Evolutionary conservation across 805 yeast species (phyloP).

Genomic region (Pichia thaimueangensis): DNA sequence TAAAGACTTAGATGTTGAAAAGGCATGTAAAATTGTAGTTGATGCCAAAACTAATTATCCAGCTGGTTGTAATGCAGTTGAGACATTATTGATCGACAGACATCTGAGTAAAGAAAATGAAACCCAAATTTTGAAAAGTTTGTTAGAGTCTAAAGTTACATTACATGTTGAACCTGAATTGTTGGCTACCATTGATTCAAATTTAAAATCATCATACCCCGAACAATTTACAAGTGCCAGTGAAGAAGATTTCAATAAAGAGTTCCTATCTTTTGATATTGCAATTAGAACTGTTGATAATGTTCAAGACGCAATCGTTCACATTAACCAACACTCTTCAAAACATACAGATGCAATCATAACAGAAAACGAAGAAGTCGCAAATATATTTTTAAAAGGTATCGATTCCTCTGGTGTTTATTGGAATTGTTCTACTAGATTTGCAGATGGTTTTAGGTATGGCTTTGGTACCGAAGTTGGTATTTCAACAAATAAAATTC

Average conservation of each 20-base stretch:
- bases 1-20: conserved; percentile 64
- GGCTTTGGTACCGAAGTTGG: conserved; percentile 99
- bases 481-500: conserved; percentile 92
- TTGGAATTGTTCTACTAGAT: conserved; percentile 96
- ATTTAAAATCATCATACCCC: conserved; percentile 12
- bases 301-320: conserved; percentile 69
- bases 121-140: conserved; percentile 25
- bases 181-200: conserved; percentile 26
- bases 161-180: conserved; percentile 59
- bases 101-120: conserved; percentile 25
- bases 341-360: conserved; percentile 93
- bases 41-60: conserved; percentile 96
- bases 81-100: conserved; percentile 66
- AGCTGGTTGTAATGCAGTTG: conserved; percentile 98
- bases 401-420: conserved; percentile 94
- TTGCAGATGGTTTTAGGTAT: conserved; percentile 97
- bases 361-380: conserved; percentile 64
- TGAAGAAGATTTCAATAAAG: conserved; percentile 71
- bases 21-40: conserved; percentile 68
- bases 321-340: conserved; percentile 87
- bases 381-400: conserved; percentile 73
- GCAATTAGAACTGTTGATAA: conserved; percentile 61
- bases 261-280: conserved; percentile 75
- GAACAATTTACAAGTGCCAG: conserved; percentile 40
- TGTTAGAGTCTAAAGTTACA: conserved; percentile 63